These are phyloP conservation scores for Hygrocybe coccinea DNA, from an alignment of 768 basidiomycete species.

Conservation along the genomic window DNA sequence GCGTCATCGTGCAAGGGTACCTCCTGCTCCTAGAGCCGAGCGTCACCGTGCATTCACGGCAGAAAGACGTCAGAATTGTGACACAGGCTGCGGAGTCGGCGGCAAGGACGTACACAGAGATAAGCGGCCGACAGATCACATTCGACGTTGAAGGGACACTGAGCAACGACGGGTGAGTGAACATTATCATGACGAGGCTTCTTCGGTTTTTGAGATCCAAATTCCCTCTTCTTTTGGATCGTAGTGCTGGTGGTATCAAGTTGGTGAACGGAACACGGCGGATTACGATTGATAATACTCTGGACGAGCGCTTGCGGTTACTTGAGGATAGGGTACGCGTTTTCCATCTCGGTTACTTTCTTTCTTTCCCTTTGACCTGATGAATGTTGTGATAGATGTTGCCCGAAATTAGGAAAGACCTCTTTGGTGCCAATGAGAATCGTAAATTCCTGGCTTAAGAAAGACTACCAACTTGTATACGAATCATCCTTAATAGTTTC, in stretches of 20 bases:
- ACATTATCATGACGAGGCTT: neutral
- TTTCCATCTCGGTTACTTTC: neutral
- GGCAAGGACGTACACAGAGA: constrained; percentile 60
- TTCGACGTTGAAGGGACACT: constrained; percentile 59
- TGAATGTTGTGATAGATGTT: constrained; percentile 78
- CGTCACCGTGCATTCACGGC: constrained; percentile 62
- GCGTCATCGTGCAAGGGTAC: constrained; percentile 79
- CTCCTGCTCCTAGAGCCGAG: constrained; percentile 75
- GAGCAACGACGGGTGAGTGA: constrained; percentile 59
- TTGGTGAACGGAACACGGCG: constrained; percentile 65
- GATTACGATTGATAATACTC: constrained; percentile 89
- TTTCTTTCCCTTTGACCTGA: neutral
- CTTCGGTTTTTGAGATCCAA: neutral
- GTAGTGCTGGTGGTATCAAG: constrained; percentile 81
- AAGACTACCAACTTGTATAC: too few species aligned
- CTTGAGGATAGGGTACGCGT: constrained; percentile 75
- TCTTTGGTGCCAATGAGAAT: constrained; percentile 89
- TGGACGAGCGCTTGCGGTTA: constrained; percentile 85
- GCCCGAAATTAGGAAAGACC: constrained; percentile 83
- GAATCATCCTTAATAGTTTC: too few species aligned
- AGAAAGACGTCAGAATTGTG: constrained; percentile 58
- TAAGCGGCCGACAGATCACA: constrained; percentile 65
- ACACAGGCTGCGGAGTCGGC: constrained; percentile 65
- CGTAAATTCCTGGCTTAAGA: constrained; percentile 73
- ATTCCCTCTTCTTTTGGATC: neutral